Percentiles rank a stretch among this genome's conserved stretches.
These are phyloP conservation scores for Paraglomus occultum DNA, from an alignment of 192 early-diverging fungal genomes.

Conservation along the genomic window DNA sequence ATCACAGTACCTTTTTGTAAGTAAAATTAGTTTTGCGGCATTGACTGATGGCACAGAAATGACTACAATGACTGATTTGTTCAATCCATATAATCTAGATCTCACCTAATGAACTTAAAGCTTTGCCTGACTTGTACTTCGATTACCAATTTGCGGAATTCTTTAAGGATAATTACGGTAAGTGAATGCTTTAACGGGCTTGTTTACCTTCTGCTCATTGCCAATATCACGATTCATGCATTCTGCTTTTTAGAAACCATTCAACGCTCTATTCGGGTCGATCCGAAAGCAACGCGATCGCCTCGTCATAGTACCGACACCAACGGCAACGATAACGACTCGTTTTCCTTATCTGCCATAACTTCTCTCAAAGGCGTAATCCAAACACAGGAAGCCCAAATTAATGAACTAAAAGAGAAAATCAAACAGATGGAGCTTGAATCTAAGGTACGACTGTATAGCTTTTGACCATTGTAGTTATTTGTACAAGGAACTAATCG, in stretches of 20 bases:
- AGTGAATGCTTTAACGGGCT: slow-evolving; percentile 15
- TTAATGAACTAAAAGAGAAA: slow-evolving; percentile 23
- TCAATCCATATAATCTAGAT: slow-evolving; percentile 31
- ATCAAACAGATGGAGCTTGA: slow-evolving; percentile 17
- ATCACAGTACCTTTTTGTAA: slow-evolving; percentile 56
- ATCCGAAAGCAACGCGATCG: slow-evolving; percentile 27
- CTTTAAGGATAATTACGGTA: slow-evolving; percentile 81
- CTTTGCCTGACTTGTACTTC: slow-evolving; percentile 71
- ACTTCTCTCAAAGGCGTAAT: slow-evolving; percentile 9
- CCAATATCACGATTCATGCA: slow-evolving; percentile 31
- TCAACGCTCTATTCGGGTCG: slow-evolving; percentile 43
- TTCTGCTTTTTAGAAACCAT: slow-evolving; percentile 33
- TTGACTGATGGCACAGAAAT: not conserved
- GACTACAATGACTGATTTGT: too few species aligned
- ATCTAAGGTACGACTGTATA: not conserved
- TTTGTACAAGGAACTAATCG: not conserved
- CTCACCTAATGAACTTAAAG: slow-evolving; percentile 57
- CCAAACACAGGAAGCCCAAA: slow-evolving; percentile 29
- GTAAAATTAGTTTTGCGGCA: not conserved
- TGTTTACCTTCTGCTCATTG: slow-evolving; percentile 34
- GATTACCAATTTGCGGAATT: slow-evolving; percentile 83
- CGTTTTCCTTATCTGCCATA: slow-evolving; percentile 9
- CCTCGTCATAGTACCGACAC: slow-evolving; percentile 3
- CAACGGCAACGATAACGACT: slow-evolving; percentile 29
- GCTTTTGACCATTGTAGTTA: not conserved